Evolutionary conservation across 345 rosid species (phyloP).

Genomic region (Luvunga scandens): DNA sequence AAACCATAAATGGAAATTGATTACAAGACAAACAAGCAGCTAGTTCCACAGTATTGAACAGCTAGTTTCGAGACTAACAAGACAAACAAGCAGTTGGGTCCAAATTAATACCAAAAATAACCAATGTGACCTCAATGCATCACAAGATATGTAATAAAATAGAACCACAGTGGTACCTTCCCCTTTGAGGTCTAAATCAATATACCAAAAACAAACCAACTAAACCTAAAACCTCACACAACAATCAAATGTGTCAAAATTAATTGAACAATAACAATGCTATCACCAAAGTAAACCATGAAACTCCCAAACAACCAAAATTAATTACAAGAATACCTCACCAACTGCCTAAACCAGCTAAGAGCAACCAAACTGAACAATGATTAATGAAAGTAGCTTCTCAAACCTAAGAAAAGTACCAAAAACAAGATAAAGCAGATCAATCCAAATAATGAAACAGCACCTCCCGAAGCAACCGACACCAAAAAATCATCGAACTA

Average conservation of each 20-base stretch:
- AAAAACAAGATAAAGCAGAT: background rate
- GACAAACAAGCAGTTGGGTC: background rate
- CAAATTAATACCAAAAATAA: slow-evolving; percentile 2
- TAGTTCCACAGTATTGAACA: background rate
- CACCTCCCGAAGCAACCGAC: background rate
- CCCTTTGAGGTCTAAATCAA: background rate
- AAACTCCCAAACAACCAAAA: background rate
- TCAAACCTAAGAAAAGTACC: background rate
- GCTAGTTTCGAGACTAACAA: background rate
- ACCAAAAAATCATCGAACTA: slow-evolving; percentile 1
- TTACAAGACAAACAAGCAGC: slow-evolving; percentile 4
- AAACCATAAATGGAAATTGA: background rate
- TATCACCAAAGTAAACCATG: background rate
- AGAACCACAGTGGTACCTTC: background rate
- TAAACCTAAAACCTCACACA: background rate
- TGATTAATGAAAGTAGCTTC: background rate
- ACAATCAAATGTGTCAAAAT: background rate
- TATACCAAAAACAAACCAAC: background rate
- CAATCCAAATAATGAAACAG: background rate
- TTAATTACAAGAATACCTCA: background rate
- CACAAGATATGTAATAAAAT: background rate
- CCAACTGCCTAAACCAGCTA: background rate
- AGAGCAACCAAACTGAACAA: background rate
- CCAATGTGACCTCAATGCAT: background rate
- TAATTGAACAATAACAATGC: background rate